Conservation (phyloP, 2,329 filamentous ascomycete species). For the Pseudogymnoascus sp. region DNA sequence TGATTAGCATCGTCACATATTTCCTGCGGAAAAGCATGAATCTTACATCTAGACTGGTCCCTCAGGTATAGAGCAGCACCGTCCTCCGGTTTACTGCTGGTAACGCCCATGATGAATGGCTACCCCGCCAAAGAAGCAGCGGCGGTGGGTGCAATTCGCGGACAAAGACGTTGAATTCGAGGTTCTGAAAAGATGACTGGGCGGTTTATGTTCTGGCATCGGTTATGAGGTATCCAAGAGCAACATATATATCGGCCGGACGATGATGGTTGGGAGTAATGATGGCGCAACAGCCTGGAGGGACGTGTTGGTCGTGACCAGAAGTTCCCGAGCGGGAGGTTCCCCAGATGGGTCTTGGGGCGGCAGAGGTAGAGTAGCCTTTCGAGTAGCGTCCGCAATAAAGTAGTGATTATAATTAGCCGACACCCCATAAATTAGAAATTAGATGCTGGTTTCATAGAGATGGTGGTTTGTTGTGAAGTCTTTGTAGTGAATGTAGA, state of each 20-base stretch:
- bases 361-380: neutral
- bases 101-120: constrained; percentile 66
- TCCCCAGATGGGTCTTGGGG: constrained; percentile 1
- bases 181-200: neutral
- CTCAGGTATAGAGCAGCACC: constrained; percentile 71
- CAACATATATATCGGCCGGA: neutral
- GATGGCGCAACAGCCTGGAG: constrained; percentile 4
- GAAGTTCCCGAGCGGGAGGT: neutral
- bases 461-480: neutral
- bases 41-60: constrained; percentile 87
- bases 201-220: constrained; percentile 2
- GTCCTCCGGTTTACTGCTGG: constrained; percentile 83
- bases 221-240: constrained; percentile 6
- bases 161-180: neutral
- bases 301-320: constrained; percentile 8
- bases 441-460: neutral
- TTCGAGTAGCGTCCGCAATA: neutral
- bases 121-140: constrained; percentile 23
- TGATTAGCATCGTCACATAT: neutral
- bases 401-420: constrained; percentile 6
- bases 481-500: neutral
- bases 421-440: constrained; percentile 1
- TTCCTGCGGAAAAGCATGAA: constrained; percentile 21
- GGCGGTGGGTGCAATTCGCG: neutral
- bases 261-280: neutral